Evolutionary conservation across 78 protist genomes (phyloP).

Genomic region (Dictyostelium capitatum): DNA sequence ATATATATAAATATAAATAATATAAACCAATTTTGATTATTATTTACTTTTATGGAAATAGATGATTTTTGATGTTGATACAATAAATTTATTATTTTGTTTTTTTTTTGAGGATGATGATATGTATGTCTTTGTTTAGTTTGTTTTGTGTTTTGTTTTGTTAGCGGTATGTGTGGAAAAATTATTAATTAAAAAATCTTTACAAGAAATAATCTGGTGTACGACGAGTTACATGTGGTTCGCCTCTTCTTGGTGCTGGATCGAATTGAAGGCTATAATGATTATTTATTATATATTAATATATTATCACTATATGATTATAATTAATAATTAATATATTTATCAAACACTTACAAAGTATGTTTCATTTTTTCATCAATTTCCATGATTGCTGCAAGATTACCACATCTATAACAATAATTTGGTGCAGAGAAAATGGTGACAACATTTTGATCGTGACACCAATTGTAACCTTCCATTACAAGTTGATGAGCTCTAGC

Average conservation of each 20-base stretch:
- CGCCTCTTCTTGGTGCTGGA: slow-evolving; percentile 99
- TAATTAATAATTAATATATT: no score
- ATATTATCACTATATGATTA: no score
- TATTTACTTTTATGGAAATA: no score
- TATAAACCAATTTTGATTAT: no score
- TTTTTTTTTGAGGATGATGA: no score
- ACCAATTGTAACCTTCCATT: slow-evolving; percentile 98
- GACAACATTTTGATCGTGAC: slow-evolving; percentile 95
- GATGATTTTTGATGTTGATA: no score
- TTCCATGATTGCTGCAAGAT: slow-evolving; percentile 97
- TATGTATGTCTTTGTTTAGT: no score
- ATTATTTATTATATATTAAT: background rate
- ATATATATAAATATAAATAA: no score
- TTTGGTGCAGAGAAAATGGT: slow-evolving; percentile 99
- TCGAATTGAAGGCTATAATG: slow-evolving; percentile 95
- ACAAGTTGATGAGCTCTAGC: slow-evolving; percentile 99
- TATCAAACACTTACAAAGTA: slow-evolving; percentile 92
- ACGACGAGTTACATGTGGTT: slow-evolving; percentile 96
- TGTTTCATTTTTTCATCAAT: slow-evolving; percentile 94
- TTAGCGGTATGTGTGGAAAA: background rate
- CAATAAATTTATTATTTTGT: no score
- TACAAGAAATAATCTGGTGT: slow-evolving; percentile 98
- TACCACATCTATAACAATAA: slow-evolving; percentile 99
- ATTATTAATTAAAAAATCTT: slow-evolving; percentile 10
- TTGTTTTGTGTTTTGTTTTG: no score